Evolutionary conservation across 805 yeast species (phyloP).

Genomic region (Wickerhamiella sorbophila): DNA sequence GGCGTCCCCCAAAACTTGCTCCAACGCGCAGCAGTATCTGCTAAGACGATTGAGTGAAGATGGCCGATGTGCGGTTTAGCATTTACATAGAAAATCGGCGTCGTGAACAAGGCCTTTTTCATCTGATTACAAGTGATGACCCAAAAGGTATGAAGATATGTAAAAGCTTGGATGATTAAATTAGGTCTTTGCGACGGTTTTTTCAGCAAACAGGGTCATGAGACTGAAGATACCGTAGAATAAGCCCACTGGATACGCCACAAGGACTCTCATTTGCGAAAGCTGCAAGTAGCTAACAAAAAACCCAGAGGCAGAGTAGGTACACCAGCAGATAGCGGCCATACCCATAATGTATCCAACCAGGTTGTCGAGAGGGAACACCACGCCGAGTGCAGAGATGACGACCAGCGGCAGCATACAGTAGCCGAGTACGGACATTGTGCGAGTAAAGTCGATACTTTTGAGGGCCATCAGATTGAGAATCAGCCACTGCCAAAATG

Average conservation of each 20-base stretch:
- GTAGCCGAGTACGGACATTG: conserved; percentile 88
- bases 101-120: conserved; percentile 30
- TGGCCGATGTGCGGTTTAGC: conserved; percentile 94
- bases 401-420: conserved; percentile 81
- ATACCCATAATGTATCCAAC: conserved; percentile 58
- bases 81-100: conserved; percentile 94
- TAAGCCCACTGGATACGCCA: conserved; percentile 85
- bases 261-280: conserved; percentile 71
- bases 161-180: neutral
- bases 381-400: conserved; percentile 56
- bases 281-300: conserved; percentile 74
- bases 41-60: conserved; percentile 68
- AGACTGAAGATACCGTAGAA: conserved; percentile 90
- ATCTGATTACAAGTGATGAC: too few relatives aligned
- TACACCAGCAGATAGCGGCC: conserved; percentile 73
- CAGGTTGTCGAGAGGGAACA: conserved; percentile 51
- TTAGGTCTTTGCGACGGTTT: neutral
- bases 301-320: conserved; percentile 84
- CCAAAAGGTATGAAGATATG: neutral
- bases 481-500: conserved; percentile 65
- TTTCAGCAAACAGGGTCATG: conserved; percentile 72
- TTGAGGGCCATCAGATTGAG: conserved; percentile 69
- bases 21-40: conserved; percentile 75
- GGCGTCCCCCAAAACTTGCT: conserved; percentile 32
- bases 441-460: conserved; percentile 38